Evolutionary conservation across 2,329 filamentous ascomycete species (phyloP), one percentile per base, ranked within the genome.

Genomic region (Beauveria varroae): DNA sequence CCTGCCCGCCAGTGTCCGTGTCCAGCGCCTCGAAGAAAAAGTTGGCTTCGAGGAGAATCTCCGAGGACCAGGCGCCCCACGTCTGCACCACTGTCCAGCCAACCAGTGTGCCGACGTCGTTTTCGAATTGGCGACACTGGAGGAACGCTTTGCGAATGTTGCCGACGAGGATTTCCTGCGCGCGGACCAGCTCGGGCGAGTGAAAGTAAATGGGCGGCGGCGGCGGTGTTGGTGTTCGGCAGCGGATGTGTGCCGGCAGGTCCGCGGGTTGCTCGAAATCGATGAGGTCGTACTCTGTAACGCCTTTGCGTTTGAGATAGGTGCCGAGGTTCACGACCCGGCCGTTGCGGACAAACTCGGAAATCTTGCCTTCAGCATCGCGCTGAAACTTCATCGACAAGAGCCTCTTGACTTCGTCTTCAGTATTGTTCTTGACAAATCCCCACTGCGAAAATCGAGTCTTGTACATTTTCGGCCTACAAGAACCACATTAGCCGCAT

Each of bases 391-490:
- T 81, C 69, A 80, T 78, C 44, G 78, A 79, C 9, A 82, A 69
- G 55, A 82, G 71, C 20, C 76, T 73, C 67, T 80, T 79, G 8
- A 81, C 78, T 61, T 81, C 79, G 28, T 80, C 79, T 62, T 81
- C 79, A 47, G 79, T 81, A 63, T 81, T 81, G 62, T 82, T 81
- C 70, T 82, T 82, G 46, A 79, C 79, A 63, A 82, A 82, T 0
- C 79, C 79, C 79, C 79, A 82, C 63, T 81, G 78, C 16, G 80
- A 80, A 65, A 81, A 81, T 26, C 79, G 73, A n/a, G 79, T 81
- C 67, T 82, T 82, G 68, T 82, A 82, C 79, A 82, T 82, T 64
- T 81, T 80, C 20, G 79, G 78, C 20, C 79, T 81, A 54, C 53
- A 9, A 14, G 4, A 24, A 34, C 10, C 30, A 34, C 49, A 64